Conservation (phyloP, 2,329 filamentous ascomycete genomes). For the Thielaviopsis euricoi region DNA sequence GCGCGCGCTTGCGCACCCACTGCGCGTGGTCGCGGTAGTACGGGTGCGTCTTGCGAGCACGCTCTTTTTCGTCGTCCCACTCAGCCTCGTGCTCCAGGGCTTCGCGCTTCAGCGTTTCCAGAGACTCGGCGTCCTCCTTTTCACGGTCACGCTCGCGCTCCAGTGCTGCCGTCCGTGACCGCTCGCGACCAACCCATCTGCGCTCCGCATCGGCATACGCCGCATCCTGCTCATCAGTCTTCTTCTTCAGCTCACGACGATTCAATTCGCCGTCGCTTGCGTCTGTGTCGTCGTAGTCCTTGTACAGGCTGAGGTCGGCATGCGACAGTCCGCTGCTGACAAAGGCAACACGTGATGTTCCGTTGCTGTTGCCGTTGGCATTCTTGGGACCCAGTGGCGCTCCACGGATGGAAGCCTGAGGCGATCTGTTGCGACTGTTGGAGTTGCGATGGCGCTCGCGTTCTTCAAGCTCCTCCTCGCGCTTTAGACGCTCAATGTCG, state of each 20-base stretch:
- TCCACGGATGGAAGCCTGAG: conserved; percentile 37
- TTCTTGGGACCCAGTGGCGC: conserved; percentile 57
- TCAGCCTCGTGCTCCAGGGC: conserved; percentile 45
- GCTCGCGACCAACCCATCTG: conserved; percentile 80
- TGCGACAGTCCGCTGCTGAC: conserved; percentile 50
- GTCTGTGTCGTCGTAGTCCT: conserved; percentile 71
- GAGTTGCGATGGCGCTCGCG: conserved; percentile 58
- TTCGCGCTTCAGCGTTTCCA: conserved; percentile 50
- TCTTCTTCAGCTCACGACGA: conserved; percentile 51
- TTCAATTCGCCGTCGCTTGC: conserved; percentile 79
- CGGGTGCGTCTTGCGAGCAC: conserved; percentile 50
- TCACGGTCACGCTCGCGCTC: conserved; percentile 74
- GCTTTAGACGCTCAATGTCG: conserved; percentile 70
- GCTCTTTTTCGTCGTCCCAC: conserved; percentile 88
- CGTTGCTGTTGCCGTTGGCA: conserved; percentile 40
- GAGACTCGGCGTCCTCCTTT: conserved; percentile 51
- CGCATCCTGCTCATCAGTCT: conserved; percentile 61
- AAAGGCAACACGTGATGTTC: conserved; percentile 39
- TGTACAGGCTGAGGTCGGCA: conserved; percentile 7
- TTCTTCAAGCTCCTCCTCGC: conserved; percentile 86
- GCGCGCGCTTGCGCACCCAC: conserved; percentile 69
- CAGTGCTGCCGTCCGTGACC: conserved; percentile 65
- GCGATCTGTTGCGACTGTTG: conserved; percentile 1
- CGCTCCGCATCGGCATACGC: conserved; percentile 71
- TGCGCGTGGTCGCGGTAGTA: conserved; percentile 78